These are phyloP conservation scores for Cutaneotrichosporon mucoides DNA, from an alignment of 1,284 basidiomycete species.

Conservation along the genomic window DNA sequence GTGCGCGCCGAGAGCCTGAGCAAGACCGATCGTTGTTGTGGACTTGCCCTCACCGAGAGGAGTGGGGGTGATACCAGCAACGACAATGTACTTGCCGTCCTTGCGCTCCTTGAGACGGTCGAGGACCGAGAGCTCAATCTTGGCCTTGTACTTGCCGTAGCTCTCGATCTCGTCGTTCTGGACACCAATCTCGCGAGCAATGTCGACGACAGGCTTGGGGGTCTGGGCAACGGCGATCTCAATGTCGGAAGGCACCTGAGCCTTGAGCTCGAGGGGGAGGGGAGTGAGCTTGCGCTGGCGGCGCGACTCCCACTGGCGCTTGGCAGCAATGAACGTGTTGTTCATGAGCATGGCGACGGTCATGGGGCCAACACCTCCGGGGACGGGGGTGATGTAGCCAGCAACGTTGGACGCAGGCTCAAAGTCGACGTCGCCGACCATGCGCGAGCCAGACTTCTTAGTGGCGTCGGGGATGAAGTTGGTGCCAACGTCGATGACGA, in stretches of 20 bases:
- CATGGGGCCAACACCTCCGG: constrained; percentile 98
- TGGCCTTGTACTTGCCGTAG: constrained; percentile 96
- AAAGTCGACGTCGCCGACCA: constrained; percentile 95
- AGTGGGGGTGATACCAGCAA: constrained; percentile 96
- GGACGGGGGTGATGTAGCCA: constrained; percentile 94
- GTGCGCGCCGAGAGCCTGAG: constrained; percentile 94
- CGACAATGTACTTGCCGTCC: constrained; percentile 95
- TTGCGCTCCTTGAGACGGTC: constrained; percentile 79
- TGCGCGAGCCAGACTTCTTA: constrained; percentile 92
- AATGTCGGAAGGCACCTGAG: constrained; percentile 89
- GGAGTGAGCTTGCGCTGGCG: constrained; percentile 66
- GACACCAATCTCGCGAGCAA: constrained; percentile 87
- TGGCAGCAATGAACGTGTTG: constrained; percentile 83
- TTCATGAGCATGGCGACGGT: constrained; percentile 98
- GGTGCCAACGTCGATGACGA: constrained; percentile 95
- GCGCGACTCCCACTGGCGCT: constrained; percentile 68
- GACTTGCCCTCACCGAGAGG: constrained; percentile 98
- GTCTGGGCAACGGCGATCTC: constrained; percentile 94
- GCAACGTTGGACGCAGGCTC: constrained; percentile 71
- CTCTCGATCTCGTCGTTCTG: constrained; percentile 83
- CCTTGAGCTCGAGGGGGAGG: constrained; percentile 69
- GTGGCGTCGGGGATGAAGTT: constrained; percentile 88
- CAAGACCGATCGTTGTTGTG: constrained; percentile 97
- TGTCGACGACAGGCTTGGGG: constrained; percentile 78
- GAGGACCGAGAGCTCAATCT: constrained; percentile 86